A percentile compares a stretch with the other conserved stretches of the same genome.
These are phyloP conservation scores for Rhizopus stolonifer DNA, from an alignment of 371 early-diverging fungal species.

Conservation along the genomic window DNA sequence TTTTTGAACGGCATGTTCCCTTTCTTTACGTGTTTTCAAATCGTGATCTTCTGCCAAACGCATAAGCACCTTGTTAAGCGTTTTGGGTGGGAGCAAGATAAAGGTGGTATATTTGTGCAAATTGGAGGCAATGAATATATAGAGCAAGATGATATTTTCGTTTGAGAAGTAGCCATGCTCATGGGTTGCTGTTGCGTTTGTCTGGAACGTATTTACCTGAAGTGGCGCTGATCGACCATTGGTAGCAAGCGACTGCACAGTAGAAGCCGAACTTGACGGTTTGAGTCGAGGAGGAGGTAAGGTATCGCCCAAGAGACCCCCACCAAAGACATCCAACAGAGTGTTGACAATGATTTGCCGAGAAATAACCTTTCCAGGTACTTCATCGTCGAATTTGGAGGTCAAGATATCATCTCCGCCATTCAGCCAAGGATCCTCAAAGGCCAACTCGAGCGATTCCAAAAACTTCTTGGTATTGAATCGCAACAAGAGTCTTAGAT, in stretches of 20 bases:
- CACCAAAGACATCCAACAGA: slow-evolving; percentile 61
- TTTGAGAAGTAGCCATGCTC: slow-evolving; percentile 8
- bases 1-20: slow-evolving; percentile 68
- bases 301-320: slow-evolving; percentile 35
- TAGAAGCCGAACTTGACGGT: slow-evolving; percentile 46
- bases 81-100: slow-evolving; percentile 58
- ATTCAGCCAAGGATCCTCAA: slow-evolving; percentile 72
- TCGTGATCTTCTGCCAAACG: slow-evolving; percentile 57
- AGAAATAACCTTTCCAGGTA: slow-evolving; percentile 64
- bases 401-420: slow-evolving; percentile 57
- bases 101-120: slow-evolving; percentile 66
- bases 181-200: slow-evolving; percentile 14
- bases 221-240: slow-evolving; percentile 10
- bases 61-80: slow-evolving; percentile 60
- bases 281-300: slow-evolving; percentile 40
- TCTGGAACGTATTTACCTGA: slow-evolving; percentile 11
- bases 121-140: slow-evolving; percentile 70
- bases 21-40: slow-evolving; percentile 54
- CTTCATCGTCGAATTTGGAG: slow-evolving; percentile 56
- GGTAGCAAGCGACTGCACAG: slow-evolving; percentile 36
- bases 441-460: slow-evolving; percentile 63
- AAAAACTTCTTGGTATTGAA: slow-evolving; percentile 70
- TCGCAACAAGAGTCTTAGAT: slow-evolving; percentile 64
- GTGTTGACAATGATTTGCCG: slow-evolving; percentile 78
- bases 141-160: slow-evolving; percentile 56